Evolutionary conservation across 2,329 filamentous ascomycete species (phyloP).

Genomic region (Alternaria burnsii): DNA sequence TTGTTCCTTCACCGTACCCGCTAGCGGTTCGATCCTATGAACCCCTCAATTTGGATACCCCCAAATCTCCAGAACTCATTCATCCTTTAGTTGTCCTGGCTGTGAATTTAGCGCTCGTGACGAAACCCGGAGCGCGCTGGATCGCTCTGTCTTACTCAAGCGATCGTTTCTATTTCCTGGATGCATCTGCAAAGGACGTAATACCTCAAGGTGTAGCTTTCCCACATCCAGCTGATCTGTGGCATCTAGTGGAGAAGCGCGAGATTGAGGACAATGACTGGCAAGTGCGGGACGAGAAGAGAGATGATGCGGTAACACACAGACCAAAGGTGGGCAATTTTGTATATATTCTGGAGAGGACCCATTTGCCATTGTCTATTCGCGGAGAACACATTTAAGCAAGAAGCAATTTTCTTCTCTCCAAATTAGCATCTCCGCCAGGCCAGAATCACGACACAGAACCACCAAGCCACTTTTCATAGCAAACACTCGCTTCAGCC

Average conservation of each 20-base stretch:
- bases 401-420: background rate
- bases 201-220: slow-evolving; percentile 41
- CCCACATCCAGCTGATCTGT: slow-evolving; percentile 49
- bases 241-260: slow-evolving; percentile 48
- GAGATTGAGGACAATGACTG: slow-evolving; percentile 38
- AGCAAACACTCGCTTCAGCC: background rate
- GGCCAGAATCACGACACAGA: background rate
- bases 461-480: background rate
- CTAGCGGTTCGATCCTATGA: slow-evolving; percentile 21
- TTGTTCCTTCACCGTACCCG: slow-evolving; percentile 43
- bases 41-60: slow-evolving; percentile 2
- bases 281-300: slow-evolving; percentile 17
- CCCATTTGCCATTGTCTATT: slow-evolving; percentile 36
- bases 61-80: slow-evolving; percentile 27
- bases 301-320: slow-evolving; percentile 35
- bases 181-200: slow-evolving; percentile 15
- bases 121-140: slow-evolving; percentile 51
- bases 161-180: slow-evolving; percentile 51
- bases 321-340: slow-evolving; percentile 50
- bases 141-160: slow-evolving; percentile 52
- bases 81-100: slow-evolving; percentile 53
- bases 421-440: background rate
- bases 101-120: slow-evolving; percentile 51
- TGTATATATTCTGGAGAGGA: slow-evolving; percentile 52
- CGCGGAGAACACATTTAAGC: slow-evolving; percentile 18